Evolutionary conservation across 164 flowering plant genomes (phyloP), one percentile per base, ranked within the genome.

Genomic region (Chimonanthus salicifolius): DNA sequence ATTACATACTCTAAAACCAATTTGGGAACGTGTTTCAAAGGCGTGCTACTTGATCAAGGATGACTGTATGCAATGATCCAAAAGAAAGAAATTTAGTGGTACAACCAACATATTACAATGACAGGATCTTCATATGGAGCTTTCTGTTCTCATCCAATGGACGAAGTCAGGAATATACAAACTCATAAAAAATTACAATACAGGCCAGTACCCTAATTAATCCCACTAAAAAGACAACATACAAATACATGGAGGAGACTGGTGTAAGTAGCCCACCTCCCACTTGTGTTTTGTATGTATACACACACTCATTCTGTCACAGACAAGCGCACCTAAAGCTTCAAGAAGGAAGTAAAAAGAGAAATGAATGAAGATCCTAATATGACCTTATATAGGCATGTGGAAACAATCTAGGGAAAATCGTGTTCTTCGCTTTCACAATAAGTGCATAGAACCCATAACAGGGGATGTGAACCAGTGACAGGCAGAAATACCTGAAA

Each of bases 381-480:
- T 45, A 64, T 45, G 76, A 74, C 75, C 84, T 83, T 74, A 75
- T 15, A 70, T 80, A 87, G 46, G 87, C 80, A 11, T 51, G 51
- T 13, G 94, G 91, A 66, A 89, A 89, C 67, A 78, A 69, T 73
- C 70, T 86, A 3, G 94, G 77, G 74, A 85, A 80, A 64, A 78
- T 58, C 4, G 78, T 68, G 64, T 70, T 68, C 74, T 88, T 88
- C 1, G 79, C 80, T 68, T 76, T 82, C 3, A 84, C 73, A 47
- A 87, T 70, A 75, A 87, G 64, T 54, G 75, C 79, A 66, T 74
- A 89, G 4, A 83, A 18, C 33, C 85, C 87, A 51, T 84, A 88
- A 47, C 89, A 84, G n/a, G 90, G 94, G 47, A 89, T 74, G 80
- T 89, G 94, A 75, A 84, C 71, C 72, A 85, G 69, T 7, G 88